Conservation (phyloP, 1,284 basidiomycete species). For the Ustilago nuda region DNA sequence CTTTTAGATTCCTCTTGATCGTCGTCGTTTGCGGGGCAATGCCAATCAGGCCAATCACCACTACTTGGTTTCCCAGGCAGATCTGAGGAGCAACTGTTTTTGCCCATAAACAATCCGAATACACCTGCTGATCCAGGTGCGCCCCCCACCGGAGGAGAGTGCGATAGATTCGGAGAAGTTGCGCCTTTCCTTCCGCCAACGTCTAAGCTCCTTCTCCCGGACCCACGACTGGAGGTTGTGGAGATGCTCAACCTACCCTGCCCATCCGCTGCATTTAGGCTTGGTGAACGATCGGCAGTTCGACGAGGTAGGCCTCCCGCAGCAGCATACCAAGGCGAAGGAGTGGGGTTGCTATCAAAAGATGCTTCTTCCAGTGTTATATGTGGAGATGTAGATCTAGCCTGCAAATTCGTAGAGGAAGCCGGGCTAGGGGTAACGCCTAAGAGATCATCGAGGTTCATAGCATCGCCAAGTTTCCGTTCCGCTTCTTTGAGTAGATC, state of each 20-base stretch:
- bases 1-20: constrained; percentile 4
- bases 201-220: not conserved
- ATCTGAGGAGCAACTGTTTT: constrained; percentile 2
- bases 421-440: not conserved
- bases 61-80: constrained; percentile 5
- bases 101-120: constrained; percentile 27
- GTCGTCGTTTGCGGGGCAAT: constrained; percentile 2
- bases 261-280: not conserved
- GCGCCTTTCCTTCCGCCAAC: constrained; percentile 1
- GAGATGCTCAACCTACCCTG: constrained; percentile 17
- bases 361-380: constrained; percentile 26
- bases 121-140: constrained; percentile 23
- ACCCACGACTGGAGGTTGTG: not conserved
- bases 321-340: constrained; percentile 27
- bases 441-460: constrained; percentile 45
- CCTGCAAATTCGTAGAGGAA: too few relatives aligned
- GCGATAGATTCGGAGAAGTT: constrained; percentile 3
- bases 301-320: constrained; percentile 16
- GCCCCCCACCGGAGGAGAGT: constrained; percentile 19
- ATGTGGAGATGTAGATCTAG: constrained; percentile 3
- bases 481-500: constrained; percentile 42
- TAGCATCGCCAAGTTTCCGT: constrained; percentile 43
- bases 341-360: not conserved
- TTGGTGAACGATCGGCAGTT: constrained; percentile 12
- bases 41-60: constrained; percentile 26